Evolutionary conservation across 1,139 yeast species (phyloP), one percentile per base, ranked within the genome.

Genomic region (Yamadazyma triangularis): DNA sequence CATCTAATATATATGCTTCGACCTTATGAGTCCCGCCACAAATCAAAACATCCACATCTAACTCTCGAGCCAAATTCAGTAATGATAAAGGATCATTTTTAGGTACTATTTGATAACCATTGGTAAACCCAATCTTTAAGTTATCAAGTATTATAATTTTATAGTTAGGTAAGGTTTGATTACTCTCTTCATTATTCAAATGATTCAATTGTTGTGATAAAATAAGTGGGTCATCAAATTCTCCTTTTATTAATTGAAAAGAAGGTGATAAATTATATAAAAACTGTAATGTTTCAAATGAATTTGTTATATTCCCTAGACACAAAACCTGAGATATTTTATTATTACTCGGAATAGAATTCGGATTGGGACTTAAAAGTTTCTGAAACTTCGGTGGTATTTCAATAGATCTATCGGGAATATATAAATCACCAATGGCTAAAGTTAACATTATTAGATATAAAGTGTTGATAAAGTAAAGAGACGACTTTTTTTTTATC

Each of bases 21-120:
- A 87, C 94, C 41, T 79, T 77, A 53, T 87, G 95, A 2, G 95
- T 81, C 0, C 96, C 95, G n/a, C 97, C 97, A 86, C 94, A 87
- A n/a, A 91, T 68, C 46, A 91, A 65, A 8, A 91, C 73, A 56
- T 91, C 97, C 27, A 86, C 97, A 52, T 89, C 95, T 66, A 89
- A 66, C 57, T 88, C 91, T 38, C 98, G 70, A 0, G 98, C 96
- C 37, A 85, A 72, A 1, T 84, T 76, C 45, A 86, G 67, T 36
- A 91, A 65, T 27, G 94, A 80, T 47, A 89, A 75, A 3, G 96
- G 95, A 49, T 91, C 98, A 27, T 78, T 77, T 39, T 78, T 76
- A 1, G 98, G 98, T 8, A 89, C 80, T 3, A 88, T 68, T 22
- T 84, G 82, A 53, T 77, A 82, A 8, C 97, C 96, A 45, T 85